A percentile compares a stretch with the other conserved stretches of the same genome.
phyloP scores from a whole-genome alignment of 331 rosid species.

The Stylosanthes scabra region DNA sequence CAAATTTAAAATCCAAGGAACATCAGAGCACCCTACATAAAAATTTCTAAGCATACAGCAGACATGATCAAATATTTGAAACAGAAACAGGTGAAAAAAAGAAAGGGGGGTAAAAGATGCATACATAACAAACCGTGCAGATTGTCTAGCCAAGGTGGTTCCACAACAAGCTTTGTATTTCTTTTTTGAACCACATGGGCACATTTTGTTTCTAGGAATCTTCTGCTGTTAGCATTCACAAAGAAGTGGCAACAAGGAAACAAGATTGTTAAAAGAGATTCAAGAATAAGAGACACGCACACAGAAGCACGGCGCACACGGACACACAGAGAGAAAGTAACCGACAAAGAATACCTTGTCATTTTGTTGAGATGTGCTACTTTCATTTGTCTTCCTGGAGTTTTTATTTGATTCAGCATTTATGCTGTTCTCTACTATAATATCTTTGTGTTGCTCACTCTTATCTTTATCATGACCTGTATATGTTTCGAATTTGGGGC shows the following conservation, averaged over 20 bases:
- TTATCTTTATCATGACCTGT: constrained; percentile 44
- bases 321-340: neutral
- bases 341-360: constrained; percentile 57
- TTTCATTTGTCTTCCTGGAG: constrained; percentile 33
- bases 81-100: neutral
- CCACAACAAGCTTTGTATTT: constrained; percentile 87
- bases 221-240: constrained; percentile 46
- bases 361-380: constrained; percentile 44
- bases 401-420: constrained; percentile 43
- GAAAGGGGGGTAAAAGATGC: constrained; percentile 37
- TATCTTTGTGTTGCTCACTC: constrained; percentile 39
- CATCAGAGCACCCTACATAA: constrained; percentile 19
- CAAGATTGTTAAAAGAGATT: constrained; percentile 21
- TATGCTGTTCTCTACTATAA: constrained; percentile 39
- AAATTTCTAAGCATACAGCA: constrained; percentile 3
- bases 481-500: constrained; percentile 33
- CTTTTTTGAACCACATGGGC: constrained; percentile 85
- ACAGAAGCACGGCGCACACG: neutral
- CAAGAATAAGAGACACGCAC: neutral
- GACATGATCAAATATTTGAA: constrained; percentile 14
- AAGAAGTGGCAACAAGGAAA: constrained; percentile 32
- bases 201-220: constrained; percentile 70
- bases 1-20: constrained; percentile 22
- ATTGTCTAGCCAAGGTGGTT: constrained; percentile 54
- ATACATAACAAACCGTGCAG: constrained; percentile 60